Evolutionary conservation across 371 early-diverging fungal species (phyloP), one percentile per base, ranked within the genome.

Genomic region (Apophysomyces elegans): DNA sequence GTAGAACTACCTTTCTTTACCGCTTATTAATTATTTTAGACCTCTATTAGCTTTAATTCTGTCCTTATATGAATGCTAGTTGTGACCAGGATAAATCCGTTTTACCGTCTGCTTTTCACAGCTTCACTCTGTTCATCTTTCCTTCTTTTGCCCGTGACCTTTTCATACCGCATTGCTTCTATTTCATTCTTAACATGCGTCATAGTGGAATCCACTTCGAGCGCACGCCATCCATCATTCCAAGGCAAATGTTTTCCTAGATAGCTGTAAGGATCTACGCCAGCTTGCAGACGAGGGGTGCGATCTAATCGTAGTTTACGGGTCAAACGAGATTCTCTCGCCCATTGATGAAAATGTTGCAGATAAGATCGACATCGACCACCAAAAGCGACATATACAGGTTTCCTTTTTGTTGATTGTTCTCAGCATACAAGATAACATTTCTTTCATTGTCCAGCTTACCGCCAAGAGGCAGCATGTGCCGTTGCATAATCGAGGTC

Each of bases 401-500:
- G 79, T 68, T 79, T 79, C 37, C 82, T 64, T 64, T 4, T 46
- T 8, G 38, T 41, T 37, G 5, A 37, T n/a, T 50, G 21, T 4
- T 21, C 21, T 50, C 8, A 9, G 21, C 6, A 21, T 18, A 21
- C 32, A 26, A 26, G 3, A 2, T 26, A 26, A 26, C 2, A 26
- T 26, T 26, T 2, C 32, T 26, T 26, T 26, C 32, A 26, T 26
- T 3, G 32, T 50, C 18, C n/a, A n/a, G 35, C 37, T 62, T 70
- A 68, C 82, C 73, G 65, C 58, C 70, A 70, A 11, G 74, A 68
- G 6, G 68, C 60, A 7, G 82, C 79, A 60, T 81, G 79, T 13
- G 79, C 71, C 14, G 63, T 69, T 2, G 71, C 64, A 67, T 81
- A 81, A 62, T 81, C 79, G 32, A 81, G 63, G 57, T 81, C 82